These are phyloP conservation scores for Stephanocyclus meneghinianus DNA, from an alignment of 352 stramenopile species.

Conservation along the genomic window DNA sequence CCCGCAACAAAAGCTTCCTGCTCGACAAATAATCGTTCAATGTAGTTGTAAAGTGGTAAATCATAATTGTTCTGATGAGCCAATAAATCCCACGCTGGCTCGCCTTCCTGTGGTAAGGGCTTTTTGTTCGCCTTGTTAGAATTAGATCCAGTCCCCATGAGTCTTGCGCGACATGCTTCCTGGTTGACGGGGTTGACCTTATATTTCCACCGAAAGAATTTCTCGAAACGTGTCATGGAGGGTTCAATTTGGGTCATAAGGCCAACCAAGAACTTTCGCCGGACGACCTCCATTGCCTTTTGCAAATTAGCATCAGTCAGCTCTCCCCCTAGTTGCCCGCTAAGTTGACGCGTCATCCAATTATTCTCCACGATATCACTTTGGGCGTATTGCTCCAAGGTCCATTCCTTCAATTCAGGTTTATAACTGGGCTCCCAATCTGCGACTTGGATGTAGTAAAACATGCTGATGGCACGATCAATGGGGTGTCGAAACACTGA, in stretches of 20 bases:
- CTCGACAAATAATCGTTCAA: constrained; percentile 56
- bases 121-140: constrained; percentile 66
- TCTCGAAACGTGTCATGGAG: constrained; percentile 57
- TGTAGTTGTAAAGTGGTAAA: constrained; percentile 53
- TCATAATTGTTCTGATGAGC: constrained; percentile 59
- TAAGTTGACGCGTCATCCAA: constrained; percentile 59
- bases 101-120: constrained; percentile 29
- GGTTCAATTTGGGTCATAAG: constrained; percentile 57
- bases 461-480: constrained; percentile 58
- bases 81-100: constrained; percentile 52
- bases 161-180: constrained; percentile 51
- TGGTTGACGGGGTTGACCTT: constrained; percentile 64
- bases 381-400: constrained; percentile 58
- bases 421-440: constrained; percentile 64
- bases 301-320: constrained; percentile 48
- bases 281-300: constrained; percentile 54
- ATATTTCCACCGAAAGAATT: constrained; percentile 66
- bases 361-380: constrained; percentile 61
- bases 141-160: constrained; percentile 60
- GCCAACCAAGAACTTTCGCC: constrained; percentile 55
- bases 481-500: constrained; percentile 59
- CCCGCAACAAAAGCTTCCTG: constrained; percentile 54
- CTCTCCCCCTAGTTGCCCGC: constrained; percentile 50
- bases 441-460: constrained; percentile 61
- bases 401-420: constrained; percentile 59